Evolutionary conservation across 2,329 filamentous ascomycete genomes (phyloP), one percentile per base, ranked within the genome.

Genomic region (Ophiostoma novo-ulmi): DNA sequence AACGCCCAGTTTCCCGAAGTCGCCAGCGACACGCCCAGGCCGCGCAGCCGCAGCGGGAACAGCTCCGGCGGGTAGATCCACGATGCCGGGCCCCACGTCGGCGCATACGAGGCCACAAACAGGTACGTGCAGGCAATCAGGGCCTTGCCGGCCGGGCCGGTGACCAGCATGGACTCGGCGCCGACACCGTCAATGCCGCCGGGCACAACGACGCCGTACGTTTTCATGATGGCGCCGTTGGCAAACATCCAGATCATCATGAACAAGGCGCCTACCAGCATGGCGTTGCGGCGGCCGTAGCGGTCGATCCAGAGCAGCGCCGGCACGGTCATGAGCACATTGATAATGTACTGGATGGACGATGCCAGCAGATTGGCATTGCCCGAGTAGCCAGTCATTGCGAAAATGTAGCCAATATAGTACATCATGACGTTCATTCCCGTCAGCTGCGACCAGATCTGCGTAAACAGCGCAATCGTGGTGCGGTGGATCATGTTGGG

Each of bases 361-460:
- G 88, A 90, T 8, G 89, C 85, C 64, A 91, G 79, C 10, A 92
- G 83, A 63, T 71, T 73, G 52, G 87, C 85, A 69, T 83, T 84
- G 74, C 86, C 84, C 1, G 79, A 80, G n/a, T 90, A 81, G 11
- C 89, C 89, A 20, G 89, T 89, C 90, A 92, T 92, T 13, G 83
- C 83, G 78, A 92, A 91, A 71, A 92, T 85, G 74, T 91, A 91
- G 67, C 83, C 84, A 73, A 90, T 89, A 76, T 91, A 90, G 79
- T 88, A 89, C 87, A 89, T 83, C 90, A 88, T 89, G 52, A 87
- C 89, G 75, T 92, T 92, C 89, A 91, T 92, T 22, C 91, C 90
- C 0, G 89, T 91, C 67, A 93, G 79, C 77, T 93, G 90, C 13
- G 85, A 88, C 91, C 90, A 91, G 75, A 93, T 89, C 79, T 93